These are phyloP conservation scores for Linum tenue DNA, from an alignment of 345 rosid genomes.

Conservation along the genomic window DNA sequence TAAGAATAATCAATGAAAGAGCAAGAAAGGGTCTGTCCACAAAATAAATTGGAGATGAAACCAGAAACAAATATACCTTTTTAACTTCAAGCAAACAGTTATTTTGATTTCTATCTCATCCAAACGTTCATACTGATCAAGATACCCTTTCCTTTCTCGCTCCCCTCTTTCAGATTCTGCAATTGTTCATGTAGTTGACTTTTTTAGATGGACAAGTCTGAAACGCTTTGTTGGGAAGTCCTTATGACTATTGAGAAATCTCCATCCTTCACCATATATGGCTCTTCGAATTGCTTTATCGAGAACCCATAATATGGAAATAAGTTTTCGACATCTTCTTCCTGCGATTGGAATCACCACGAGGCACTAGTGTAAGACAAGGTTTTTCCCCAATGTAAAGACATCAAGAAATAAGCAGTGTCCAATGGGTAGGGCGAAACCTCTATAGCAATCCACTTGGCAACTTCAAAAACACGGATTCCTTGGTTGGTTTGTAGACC, in stretches of 20 bases:
- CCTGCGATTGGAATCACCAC: slow-evolving; percentile 37
- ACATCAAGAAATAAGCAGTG: not conserved
- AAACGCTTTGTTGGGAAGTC: slow-evolving; percentile 81
- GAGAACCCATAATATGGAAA: slow-evolving; percentile 69
- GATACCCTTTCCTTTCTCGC: slow-evolving; percentile 91
- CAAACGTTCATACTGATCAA: slow-evolving; percentile 84
- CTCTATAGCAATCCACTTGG: slow-evolving; percentile 94
- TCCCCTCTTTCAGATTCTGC: slow-evolving; percentile 85
- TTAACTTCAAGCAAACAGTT: slow-evolving; percentile 75
- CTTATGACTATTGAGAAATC: slow-evolving; percentile 58
- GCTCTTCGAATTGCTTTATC: slow-evolving; percentile 77
- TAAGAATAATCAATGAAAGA: slow-evolving; percentile 10
- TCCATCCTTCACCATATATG: slow-evolving; percentile 88
- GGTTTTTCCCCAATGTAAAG: not conserved
- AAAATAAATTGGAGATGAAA: not conserved
- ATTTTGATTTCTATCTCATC: slow-evolving; percentile 91
- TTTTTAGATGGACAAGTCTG: slow-evolving; percentile 69
- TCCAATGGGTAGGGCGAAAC: slow-evolving; percentile 22
- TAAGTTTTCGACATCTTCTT: slow-evolving; percentile 60
- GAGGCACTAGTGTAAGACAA: slow-evolving; percentile 22
- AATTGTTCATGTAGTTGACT: slow-evolving; percentile 32
- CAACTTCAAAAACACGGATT: slow-evolving; percentile 59
- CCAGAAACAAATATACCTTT: slow-evolving; percentile 39
- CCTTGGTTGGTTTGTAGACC: slow-evolving; percentile 87
- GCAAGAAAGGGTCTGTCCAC: not conserved